Evolutionary conservation across 2,329 filamentous ascomycete genomes (phyloP).

Genomic region (Aspergillus japonicus): DNA sequence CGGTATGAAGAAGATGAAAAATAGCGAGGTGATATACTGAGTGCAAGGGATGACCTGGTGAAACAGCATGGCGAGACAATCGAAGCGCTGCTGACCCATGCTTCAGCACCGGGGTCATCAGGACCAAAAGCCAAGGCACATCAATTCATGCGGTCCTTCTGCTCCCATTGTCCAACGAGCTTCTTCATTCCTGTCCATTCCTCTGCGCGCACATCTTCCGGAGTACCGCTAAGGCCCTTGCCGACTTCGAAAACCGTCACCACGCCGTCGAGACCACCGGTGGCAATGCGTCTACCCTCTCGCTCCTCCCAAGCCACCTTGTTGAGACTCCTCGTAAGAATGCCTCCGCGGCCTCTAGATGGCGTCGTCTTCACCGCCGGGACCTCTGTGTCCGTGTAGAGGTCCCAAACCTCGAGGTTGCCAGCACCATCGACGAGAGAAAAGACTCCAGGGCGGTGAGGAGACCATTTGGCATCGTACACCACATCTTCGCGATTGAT

Average conservation of each 20-base stretch:
- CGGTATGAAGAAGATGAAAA: slow-evolving; percentile 5
- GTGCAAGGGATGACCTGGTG: slow-evolving; percentile 5
- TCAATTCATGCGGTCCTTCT: slow-evolving; percentile 38
- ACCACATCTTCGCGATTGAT: slow-evolving; percentile 94
- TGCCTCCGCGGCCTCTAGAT: slow-evolving; percentile 58
- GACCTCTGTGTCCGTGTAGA: slow-evolving; percentile 88
- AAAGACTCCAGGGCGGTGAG: slow-evolving; percentile 90
- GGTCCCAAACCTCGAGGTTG: slow-evolving; percentile 90
- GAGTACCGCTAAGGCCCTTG: slow-evolving; percentile 71
- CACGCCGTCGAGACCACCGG: slow-evolving; percentile 86
- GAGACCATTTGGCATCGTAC: slow-evolving; percentile 94
- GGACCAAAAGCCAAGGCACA: background rate
- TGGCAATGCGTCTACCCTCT: slow-evolving; percentile 82
- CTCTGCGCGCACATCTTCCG: slow-evolving; percentile 77
- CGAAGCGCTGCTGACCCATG: background rate
- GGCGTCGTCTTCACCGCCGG: slow-evolving; percentile 79
- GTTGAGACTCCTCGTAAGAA: slow-evolving; percentile 84
- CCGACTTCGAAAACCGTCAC: slow-evolving; percentile 89
- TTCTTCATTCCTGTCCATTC: slow-evolving; percentile 95
- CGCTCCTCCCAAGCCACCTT: slow-evolving; percentile 91
- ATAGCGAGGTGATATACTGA: slow-evolving; percentile 5
- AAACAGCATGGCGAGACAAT: background rate
- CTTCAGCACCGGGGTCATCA: background rate
- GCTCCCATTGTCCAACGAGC: slow-evolving; percentile 73
- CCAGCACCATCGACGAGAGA: slow-evolving; percentile 91